Evolutionary conservation across 2,329 filamentous ascomycete genomes (phyloP).

Genomic region (Claviceps sorghi): DNA sequence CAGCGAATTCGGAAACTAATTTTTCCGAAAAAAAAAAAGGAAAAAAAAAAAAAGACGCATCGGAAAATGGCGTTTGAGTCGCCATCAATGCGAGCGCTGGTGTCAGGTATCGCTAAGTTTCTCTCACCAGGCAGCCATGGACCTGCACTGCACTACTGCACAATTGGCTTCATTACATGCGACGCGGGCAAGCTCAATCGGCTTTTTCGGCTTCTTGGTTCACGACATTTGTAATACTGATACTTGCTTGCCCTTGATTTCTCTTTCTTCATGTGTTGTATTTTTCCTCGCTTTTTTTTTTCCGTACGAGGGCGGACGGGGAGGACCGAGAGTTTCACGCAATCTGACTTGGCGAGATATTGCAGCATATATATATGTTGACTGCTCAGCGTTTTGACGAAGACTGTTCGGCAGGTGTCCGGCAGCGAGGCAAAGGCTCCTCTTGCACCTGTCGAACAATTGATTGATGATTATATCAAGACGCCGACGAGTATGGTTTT

Average conservation of each 20-base stretch:
- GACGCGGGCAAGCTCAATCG: neutral
- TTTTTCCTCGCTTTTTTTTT: neutral
- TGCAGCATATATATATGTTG: slow-evolving; percentile 3
- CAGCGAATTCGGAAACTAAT: neutral
- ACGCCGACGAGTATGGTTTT: slow-evolving; percentile 22
- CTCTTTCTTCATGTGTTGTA: neutral
- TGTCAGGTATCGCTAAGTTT: slow-evolving; percentile 22
- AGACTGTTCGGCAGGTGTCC: slow-evolving; percentile 6
- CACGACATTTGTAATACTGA: slow-evolving; percentile 3
- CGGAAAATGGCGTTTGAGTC: slow-evolving; percentile 27
- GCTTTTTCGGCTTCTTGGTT: neutral
- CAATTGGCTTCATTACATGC: neutral
- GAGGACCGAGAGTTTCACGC: neutral
- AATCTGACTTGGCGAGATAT: neutral
- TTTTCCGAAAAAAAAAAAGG: neutral
- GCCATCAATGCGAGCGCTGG: slow-evolving; percentile 20
- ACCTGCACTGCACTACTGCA: neutral
- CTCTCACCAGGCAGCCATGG: neutral
- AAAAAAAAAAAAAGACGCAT: slow-evolving; percentile 21
- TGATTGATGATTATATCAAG: slow-evolving; percentile 27
- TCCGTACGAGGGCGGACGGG: neutral
- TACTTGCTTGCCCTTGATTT: slow-evolving; percentile 1
- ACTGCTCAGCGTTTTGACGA: slow-evolving; percentile 3
- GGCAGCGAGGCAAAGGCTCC: neutral
- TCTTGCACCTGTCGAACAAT: slow-evolving; percentile 4